Evolutionary conservation across 2,329 filamentous ascomycete species (phyloP).

Genomic region (Sclerotinia subarctica): DNA sequence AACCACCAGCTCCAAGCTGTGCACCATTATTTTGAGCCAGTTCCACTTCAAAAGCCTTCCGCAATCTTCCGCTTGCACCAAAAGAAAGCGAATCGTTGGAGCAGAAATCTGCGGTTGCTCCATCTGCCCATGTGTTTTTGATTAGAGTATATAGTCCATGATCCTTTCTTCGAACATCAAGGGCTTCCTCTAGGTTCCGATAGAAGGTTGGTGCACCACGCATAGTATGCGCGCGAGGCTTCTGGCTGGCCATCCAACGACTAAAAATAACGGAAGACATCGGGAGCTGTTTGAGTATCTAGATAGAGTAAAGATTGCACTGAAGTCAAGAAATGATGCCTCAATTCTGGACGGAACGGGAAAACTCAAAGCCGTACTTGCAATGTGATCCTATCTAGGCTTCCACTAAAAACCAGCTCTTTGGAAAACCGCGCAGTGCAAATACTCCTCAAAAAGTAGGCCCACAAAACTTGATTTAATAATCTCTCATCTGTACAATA

Average conservation of each 20-base stretch:
- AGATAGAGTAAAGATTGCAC: neutral
- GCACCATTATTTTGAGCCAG: neutral
- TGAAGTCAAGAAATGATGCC: neutral
- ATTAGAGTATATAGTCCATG: neutral
- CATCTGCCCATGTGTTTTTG: neutral
- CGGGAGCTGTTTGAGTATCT: neutral
- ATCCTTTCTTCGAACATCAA: neutral
- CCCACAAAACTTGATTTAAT: too few relatives aligned
- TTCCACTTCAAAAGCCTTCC: neutral
- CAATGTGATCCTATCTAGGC: too few relatives aligned
- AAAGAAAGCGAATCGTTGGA: slow-evolving; percentile 1
- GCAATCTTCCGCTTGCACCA: neutral
- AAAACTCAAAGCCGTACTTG: neutral
- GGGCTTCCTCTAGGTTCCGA: neutral
- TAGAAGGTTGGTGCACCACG: neutral
- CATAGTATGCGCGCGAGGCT: neutral
- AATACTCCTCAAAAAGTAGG: too few relatives aligned
- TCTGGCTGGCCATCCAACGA: neutral
- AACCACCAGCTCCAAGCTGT: neutral
- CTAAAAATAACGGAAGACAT: neutral
- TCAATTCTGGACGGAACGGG: neutral
- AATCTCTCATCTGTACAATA: too few relatives aligned
- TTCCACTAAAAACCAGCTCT: too few relatives aligned
- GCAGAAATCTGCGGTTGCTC: neutral
- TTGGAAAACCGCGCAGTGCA: too few relatives aligned